phyloP scores from a whole-genome alignment of 2,329 filamentous ascomycete genomes.

The Cladobotryum mycophilum region DNA sequence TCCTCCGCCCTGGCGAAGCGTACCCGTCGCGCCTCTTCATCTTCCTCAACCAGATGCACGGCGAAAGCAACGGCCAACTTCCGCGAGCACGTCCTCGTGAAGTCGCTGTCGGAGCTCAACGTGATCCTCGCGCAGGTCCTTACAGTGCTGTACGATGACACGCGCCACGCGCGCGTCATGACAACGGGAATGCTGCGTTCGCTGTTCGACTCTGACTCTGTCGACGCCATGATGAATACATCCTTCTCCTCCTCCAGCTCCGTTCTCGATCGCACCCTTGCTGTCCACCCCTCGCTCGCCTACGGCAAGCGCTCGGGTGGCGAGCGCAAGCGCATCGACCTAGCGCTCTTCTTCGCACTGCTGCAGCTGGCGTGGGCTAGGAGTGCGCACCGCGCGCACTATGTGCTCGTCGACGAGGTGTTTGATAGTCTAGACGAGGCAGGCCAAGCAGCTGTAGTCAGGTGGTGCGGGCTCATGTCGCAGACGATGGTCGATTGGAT shows the following conservation, averaged over 20 bases:
- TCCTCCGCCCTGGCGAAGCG: conserved; percentile 11
- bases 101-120: conserved; percentile 17
- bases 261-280: conserved; percentile 11
- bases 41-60: conserved; percentile 7
- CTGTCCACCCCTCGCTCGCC: conserved; percentile 11
- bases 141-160: conserved; percentile 14
- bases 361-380: conserved; percentile 12
- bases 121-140: conserved; percentile 12
- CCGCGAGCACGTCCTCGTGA: conserved; percentile 12
- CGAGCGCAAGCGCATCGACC: conserved; percentile 17
- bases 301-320: conserved; percentile 17
- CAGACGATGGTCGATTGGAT: conserved; percentile 12
- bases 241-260: conserved; percentile 1
- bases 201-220: conserved; percentile 12
- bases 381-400: conserved; percentile 16
- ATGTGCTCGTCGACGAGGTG: conserved; percentile 17
- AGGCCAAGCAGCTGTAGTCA: no score
- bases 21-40: conserved; percentile 8
- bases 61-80: conserved; percentile 10
- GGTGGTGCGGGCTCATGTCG: no score
- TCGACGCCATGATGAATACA: not conserved
- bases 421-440: conserved; percentile 16
- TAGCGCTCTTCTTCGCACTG: conserved; percentile 19
- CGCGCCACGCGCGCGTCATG: conserved; percentile 9
- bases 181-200: conserved; percentile 16